Conservation (phyloP, 352 stramenopile genomes). For the Blastocystis sp. region DNA sequence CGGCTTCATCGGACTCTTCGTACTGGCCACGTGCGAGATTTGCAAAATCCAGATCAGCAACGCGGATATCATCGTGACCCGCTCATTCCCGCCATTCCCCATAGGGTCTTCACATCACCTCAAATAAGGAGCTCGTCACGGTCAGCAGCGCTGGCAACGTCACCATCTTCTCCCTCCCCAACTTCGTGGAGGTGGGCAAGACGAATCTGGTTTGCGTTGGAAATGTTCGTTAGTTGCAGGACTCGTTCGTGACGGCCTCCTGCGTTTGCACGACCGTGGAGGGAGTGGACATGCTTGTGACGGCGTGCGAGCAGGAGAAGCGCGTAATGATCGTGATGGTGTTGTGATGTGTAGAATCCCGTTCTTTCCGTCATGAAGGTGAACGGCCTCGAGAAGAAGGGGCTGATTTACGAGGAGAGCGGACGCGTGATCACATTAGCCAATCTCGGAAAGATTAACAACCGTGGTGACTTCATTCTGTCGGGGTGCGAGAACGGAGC, state of each 20-base stretch:
- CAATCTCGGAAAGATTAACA: slow-evolving; percentile 17
- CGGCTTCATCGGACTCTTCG: too few species aligned
- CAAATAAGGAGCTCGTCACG: too few species aligned
- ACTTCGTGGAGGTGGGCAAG: background rate
- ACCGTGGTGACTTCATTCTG: background rate
- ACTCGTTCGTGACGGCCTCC: background rate
- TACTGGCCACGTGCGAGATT: too few species aligned
- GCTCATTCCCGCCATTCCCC: too few species aligned
- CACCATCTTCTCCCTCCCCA: background rate
- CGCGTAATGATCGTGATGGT: background rate
- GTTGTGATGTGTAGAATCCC: background rate
- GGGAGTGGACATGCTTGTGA: background rate
- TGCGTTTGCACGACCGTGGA: background rate
- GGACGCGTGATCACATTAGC: background rate
- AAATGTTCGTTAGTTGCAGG: background rate
- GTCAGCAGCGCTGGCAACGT: background rate
- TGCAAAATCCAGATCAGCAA: too few species aligned
- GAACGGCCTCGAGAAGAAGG: background rate
- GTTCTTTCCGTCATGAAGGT: slow-evolving; percentile 6
- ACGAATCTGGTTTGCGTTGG: background rate
- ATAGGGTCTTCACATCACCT: too few species aligned
- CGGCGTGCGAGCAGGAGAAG: background rate
- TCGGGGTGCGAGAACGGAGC: slow-evolving; percentile 1
- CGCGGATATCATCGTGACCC: too few species aligned
- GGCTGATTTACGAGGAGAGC: background rate